These are phyloP conservation scores for Stephanodiscus triporus DNA, from an alignment of 108 stramenopile genomes.

Conservation along the genomic window DNA sequence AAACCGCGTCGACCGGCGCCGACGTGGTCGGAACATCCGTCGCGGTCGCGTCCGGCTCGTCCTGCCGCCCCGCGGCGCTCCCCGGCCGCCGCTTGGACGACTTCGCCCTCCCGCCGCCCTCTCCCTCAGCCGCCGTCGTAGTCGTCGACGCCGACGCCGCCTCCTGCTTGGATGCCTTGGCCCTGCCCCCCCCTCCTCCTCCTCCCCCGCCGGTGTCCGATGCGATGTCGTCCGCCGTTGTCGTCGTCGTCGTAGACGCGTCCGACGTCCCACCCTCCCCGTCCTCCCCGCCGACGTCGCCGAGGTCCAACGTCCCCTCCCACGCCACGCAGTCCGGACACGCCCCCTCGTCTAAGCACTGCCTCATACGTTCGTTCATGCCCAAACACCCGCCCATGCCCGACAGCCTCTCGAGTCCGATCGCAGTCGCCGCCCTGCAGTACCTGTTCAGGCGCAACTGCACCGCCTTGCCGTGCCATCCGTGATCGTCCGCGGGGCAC, in stretches of 20 bases:
- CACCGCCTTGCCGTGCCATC: constrained; percentile 50
- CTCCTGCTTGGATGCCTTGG: constrained; percentile 7
- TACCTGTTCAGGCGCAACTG: constrained; percentile 49
- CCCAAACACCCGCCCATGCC: constrained; percentile 42
- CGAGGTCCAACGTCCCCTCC: constrained; percentile 21
- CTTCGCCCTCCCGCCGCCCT: not conserved
- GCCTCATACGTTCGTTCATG: constrained; percentile 32
- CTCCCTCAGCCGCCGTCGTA: not conserved
- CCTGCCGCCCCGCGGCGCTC: too few species aligned
- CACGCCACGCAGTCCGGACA: constrained; percentile 40
- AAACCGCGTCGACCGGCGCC: not conserved
- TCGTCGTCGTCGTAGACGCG: not conserved
- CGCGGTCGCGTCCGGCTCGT: not conserved
- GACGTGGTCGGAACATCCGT: not conserved
- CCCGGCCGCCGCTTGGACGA: not conserved
- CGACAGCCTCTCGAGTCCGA: constrained; percentile 31
- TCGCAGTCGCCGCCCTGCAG: constrained; percentile 38
- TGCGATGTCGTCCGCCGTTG: not conserved
- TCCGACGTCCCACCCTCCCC: not conserved
- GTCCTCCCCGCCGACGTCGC: not conserved
- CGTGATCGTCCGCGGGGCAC: constrained; percentile 43
- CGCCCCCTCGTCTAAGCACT: constrained; percentile 37
- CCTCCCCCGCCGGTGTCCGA: too few species aligned
- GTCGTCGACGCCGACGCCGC: not conserved
- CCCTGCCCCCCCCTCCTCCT: constrained; percentile 1